Percentiles rank a stretch among this genome's conserved stretches.
phyloP scores from a whole-genome alignment of 495 filamentous ascomycete genomes.

The Aspergillus funiculosus region DNA sequence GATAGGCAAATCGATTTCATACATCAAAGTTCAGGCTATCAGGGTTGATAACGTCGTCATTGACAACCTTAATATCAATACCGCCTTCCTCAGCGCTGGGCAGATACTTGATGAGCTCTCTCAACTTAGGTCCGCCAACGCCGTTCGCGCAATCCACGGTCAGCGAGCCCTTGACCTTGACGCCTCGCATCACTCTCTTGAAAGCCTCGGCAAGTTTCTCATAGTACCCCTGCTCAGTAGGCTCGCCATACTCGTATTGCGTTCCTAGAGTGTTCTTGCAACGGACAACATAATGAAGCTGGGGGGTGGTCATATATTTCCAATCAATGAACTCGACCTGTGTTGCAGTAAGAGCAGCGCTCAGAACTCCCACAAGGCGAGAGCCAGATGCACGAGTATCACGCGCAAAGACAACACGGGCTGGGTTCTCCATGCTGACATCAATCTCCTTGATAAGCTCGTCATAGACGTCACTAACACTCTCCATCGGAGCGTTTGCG shows the following conservation, averaged over 20 bases:
- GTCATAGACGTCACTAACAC: slow-evolving; percentile 69
- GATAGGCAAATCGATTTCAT: slow-evolving; percentile 12
- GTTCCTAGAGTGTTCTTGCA: slow-evolving; percentile 88
- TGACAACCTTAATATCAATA: slow-evolving; percentile 78
- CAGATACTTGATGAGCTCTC: slow-evolving; percentile 78
- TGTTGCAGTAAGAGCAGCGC: slow-evolving; percentile 68
- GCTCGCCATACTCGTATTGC: slow-evolving; percentile 75
- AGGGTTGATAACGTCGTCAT: slow-evolving; percentile 84
- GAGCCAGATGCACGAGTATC: slow-evolving; percentile 92
- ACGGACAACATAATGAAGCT: slow-evolving; percentile 92
- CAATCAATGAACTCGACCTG: slow-evolving; percentile 70
- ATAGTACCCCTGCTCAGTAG: slow-evolving; percentile 89
- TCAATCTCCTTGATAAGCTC: slow-evolving; percentile 64
- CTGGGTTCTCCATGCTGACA: slow-evolving; percentile 62
- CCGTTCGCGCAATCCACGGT: slow-evolving; percentile 96
- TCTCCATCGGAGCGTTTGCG: slow-evolving; percentile 73
- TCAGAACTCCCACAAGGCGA: slow-evolving; percentile 68
- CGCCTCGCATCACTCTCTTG: slow-evolving; percentile 68
- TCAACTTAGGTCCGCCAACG: slow-evolving; percentile 88
- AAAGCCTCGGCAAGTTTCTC: slow-evolving; percentile 82
- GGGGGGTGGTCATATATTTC: slow-evolving; percentile 87
- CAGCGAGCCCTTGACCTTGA: slow-evolving; percentile 63
- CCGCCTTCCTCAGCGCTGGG: slow-evolving; percentile 55
- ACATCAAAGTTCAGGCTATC: slow-evolving; percentile 85
- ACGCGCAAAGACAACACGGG: slow-evolving; percentile 81